Conservation (phyloP, 768 basidiomycete species). For the Lyophyllum atratum region DNA sequence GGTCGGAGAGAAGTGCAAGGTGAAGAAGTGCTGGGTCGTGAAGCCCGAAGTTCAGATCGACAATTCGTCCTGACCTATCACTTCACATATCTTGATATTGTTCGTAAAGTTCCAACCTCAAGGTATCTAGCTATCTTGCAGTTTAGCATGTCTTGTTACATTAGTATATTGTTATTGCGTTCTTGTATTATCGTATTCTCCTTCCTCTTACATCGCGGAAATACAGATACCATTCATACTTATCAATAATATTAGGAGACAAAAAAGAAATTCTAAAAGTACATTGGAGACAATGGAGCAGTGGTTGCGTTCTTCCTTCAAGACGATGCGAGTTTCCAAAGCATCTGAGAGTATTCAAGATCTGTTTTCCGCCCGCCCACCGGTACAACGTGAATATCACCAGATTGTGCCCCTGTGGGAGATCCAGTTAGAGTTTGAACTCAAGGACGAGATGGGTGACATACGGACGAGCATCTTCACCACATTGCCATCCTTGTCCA, state of each 20-base stretch:
- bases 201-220: not conserved
- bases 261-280: not conserved
- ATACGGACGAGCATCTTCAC: conserved; percentile 70
- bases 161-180: conserved; percentile 1
- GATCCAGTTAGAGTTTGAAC: not conserved
- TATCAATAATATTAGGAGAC: not conserved
- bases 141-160: not conserved
- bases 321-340: conserved; percentile 50
- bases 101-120: conserved; percentile 9
- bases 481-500: conserved; percentile 50
- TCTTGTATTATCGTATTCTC: conserved; percentile 1
- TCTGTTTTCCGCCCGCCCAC: conserved; percentile 34
- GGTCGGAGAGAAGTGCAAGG: conserved; percentile 73
- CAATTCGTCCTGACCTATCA: not conserved
- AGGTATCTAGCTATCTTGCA: not conserved
- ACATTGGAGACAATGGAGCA: not conserved
- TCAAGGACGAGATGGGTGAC: conserved; percentile 28
- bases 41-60: conserved; percentile 40
- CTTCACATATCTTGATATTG: not conserved
- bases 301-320: conserved; percentile 18
- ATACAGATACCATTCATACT: conserved; percentile 10
- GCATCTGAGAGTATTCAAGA: conserved; percentile 36
- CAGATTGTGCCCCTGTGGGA: conserved; percentile 47
- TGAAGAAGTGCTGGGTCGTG: conserved; percentile 74
- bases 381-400: conserved; percentile 45